A percentile compares a stretch with the other conserved stretches of the same genome.
Evolutionary conservation across 345 rosid species (phyloP).

Genomic region (Acer yangbiense): DNA sequence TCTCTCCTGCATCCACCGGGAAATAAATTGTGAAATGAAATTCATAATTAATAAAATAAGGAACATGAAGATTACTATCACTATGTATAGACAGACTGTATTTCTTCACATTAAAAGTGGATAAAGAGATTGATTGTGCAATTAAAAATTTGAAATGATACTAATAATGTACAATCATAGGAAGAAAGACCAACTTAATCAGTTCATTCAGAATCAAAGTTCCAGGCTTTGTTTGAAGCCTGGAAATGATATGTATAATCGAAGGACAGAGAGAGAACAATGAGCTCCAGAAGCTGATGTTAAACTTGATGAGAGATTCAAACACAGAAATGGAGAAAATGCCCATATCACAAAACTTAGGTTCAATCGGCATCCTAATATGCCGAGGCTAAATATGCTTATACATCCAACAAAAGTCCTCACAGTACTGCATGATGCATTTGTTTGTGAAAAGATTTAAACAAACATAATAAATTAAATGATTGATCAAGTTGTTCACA

Average conservation of each 20-base stretch:
- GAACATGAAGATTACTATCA: background rate
- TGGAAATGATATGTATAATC: background rate
- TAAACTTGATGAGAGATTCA: background rate
- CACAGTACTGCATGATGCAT: background rate
- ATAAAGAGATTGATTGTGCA: background rate
- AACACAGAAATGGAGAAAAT: background rate
- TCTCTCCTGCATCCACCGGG: constrained; percentile 59
- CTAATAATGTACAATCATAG: background rate
- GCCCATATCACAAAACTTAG: background rate
- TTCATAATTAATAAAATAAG: background rate
- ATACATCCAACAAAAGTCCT: background rate
- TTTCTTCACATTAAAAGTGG: background rate
- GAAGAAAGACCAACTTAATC: background rate
- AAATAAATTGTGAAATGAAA: background rate
- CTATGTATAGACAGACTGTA: background rate
- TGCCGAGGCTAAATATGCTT: background rate
- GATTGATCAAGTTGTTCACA: background rate
- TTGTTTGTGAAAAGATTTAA: background rate
- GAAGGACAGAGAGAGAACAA: background rate
- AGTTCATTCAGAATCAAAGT: background rate
- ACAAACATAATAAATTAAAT: too few species aligned
- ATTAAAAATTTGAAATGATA: background rate
- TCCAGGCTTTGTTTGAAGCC: background rate
- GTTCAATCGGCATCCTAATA: background rate
- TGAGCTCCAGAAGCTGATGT: background rate